phyloP scores from a whole-genome alignment of 352 stramenopile genomes.

The Nannochloropsis limnetica region DNA sequence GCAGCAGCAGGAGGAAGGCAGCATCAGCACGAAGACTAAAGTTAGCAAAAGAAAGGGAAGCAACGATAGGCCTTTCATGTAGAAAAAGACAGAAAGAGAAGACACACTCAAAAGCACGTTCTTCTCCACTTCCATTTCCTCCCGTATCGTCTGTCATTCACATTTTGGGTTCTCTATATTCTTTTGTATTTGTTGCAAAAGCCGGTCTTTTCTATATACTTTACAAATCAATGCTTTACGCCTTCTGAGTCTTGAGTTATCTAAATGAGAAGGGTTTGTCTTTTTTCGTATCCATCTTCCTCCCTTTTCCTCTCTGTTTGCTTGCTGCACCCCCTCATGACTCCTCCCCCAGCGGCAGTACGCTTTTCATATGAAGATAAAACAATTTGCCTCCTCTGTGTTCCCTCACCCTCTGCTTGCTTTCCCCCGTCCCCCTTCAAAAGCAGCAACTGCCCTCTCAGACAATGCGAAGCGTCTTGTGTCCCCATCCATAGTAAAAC shows the following conservation, averaged over 20 bases:
- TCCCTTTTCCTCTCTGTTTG: too few species aligned
- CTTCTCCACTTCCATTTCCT: neutral
- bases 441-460: too few species aligned
- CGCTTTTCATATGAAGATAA: too few species aligned
- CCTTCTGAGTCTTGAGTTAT: neutral
- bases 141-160: neutral
- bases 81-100: neutral
- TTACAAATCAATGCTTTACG: neutral
- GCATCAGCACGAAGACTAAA: neutral
- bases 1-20: neutral
- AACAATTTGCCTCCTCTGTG: too few species aligned
- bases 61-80: neutral
- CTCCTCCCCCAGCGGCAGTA: too few species aligned
- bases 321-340: too few species aligned
- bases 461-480: slow-evolving; percentile 60
- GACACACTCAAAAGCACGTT: neutral
- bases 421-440: neutral
- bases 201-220: neutral
- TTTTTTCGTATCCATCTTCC: neutral
- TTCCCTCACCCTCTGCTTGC: too few species aligned
- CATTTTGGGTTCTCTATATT: neutral
- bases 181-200: neutral
- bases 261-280: neutral
- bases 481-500: slow-evolving; percentile 62
- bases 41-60: neutral